Evolutionary conservation across 192 early-diverging fungal species (phyloP), one percentile per base, ranked within the genome.

Genomic region (Coemansia sp.): DNA sequence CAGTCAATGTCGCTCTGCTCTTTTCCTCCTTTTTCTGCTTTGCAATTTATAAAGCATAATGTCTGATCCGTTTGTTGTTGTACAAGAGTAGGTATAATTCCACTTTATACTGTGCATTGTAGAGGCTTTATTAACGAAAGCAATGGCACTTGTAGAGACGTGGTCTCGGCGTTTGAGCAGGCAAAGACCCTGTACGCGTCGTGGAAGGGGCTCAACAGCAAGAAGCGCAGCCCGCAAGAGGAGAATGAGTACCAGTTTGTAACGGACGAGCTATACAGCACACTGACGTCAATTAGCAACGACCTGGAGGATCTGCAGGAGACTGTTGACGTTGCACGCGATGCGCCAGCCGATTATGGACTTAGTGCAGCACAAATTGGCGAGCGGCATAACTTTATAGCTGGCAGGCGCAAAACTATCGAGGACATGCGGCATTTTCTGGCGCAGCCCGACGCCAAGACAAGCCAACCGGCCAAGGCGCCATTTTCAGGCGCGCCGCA

Each of bases 161-260:
- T 82, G 9, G 57, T 76, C 6, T 61, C 73, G 12, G 62, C 79
- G 4, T 76, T 76, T 59, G 79, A 76, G 25, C 73, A 82, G 65
- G 62, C 74, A 23, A 72, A 57, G 60, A 70, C 70, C 39, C 74
- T 82, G 41, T 59, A 70, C 45, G 74, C 74, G 19, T 70, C 79
- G 14, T 82, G 79, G 79, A 68, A 64, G 55, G 52, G 32, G 15
- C 79, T 82, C 17, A 41, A 60, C 27, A 25, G 27, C 27, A 73
- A 72, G 64, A 68, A 52, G 39, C 79, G 79, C 69, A 65, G 70
- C 41, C 67, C 74, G 10, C 79, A 82, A 41, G 79, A 82, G 43
- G 79, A 82, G 38, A 82, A 82, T 24, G 78, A 81, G 66, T 81
- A 56, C 59, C 78, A 81, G 63, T 81, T 63, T 55, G 70, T 70